These are phyloP conservation scores for Suillus alpinus DNA, from an alignment of 768 basidiomycete species.

Conservation along the genomic window DNA sequence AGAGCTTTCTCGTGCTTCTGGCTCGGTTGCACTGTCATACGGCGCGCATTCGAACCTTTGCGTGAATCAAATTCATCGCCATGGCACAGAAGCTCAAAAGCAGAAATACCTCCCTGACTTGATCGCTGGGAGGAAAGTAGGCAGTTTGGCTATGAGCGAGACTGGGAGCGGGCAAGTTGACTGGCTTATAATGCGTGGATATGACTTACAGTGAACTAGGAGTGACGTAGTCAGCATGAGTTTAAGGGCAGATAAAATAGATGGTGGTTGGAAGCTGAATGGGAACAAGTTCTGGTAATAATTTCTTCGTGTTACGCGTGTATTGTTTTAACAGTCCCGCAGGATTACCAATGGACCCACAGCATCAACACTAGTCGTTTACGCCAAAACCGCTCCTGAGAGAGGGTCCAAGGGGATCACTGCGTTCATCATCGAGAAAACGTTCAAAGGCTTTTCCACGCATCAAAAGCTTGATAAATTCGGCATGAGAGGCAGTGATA, in stretches of 20 bases:
- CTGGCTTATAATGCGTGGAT: background rate
- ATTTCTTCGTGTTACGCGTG: background rate
- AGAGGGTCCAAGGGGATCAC: conserved; percentile 87
- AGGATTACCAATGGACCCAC: conserved; percentile 96
- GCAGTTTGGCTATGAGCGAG: conserved; percentile 94
- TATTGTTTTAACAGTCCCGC: background rate
- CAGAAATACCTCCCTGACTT: conserved; percentile 77
- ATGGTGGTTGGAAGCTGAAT: conserved; percentile 76
- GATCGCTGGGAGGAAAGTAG: conserved; percentile 77
- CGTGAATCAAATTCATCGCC: conserved; percentile 81
- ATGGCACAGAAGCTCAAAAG: conserved; percentile 83
- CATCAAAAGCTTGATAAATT: conserved; percentile 93
- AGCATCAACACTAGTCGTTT: conserved; percentile 89
- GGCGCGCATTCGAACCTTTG: conserved; percentile 90
- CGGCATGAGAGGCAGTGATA: conserved; percentile 95
- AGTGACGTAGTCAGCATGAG: conserved; percentile 97
- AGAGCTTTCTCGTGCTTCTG: conserved; percentile 85
- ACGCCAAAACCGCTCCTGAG: conserved; percentile 82
- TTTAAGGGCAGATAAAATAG: conserved; percentile 73
- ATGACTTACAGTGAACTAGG: conserved; percentile 14
- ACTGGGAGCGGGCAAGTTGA: conserved; percentile 64
- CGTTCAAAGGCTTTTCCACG: conserved; percentile 81
- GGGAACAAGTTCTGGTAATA: conserved; percentile 90
- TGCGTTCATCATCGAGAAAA: conserved; percentile 85
- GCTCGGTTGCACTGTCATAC: conserved; percentile 89